Conservation (phyloP, 352 stramenopile genomes). For the Pythium vanterpoolii region DNA sequence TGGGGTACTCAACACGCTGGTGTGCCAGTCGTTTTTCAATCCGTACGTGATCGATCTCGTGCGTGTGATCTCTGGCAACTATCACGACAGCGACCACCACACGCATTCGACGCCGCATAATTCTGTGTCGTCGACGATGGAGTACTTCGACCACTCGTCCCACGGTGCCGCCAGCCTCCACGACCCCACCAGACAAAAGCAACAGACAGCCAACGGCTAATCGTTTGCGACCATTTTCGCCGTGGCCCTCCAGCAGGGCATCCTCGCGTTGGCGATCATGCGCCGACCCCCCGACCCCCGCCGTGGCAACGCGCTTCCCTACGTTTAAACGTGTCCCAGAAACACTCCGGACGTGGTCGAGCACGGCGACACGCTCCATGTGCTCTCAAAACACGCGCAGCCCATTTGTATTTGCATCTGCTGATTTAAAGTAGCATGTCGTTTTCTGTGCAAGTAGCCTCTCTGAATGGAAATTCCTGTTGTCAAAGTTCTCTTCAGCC, state of each 20-base stretch:
- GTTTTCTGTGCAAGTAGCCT: too few relatives aligned
- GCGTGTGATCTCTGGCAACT: slow-evolving; percentile 42
- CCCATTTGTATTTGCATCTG: slow-evolving; percentile 32
- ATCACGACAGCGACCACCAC: slow-evolving; percentile 36
- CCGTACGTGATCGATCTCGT: slow-evolving; percentile 64
- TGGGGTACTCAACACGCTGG: slow-evolving; percentile 52
- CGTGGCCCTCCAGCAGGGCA: slow-evolving; percentile 32
- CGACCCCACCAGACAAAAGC: background rate
- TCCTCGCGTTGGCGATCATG: slow-evolving; percentile 51
- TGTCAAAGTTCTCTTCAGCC: too few relatives aligned
- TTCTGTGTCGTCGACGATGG: slow-evolving; percentile 32
- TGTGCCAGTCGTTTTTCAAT: slow-evolving; percentile 76
- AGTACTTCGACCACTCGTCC: slow-evolving; percentile 24
- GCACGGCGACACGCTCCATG: slow-evolving; percentile 38
- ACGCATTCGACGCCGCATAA: slow-evolving; percentile 24
- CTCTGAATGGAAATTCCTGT: too few relatives aligned
- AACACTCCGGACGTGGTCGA: slow-evolving; percentile 27
- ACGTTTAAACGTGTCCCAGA: slow-evolving; percentile 55
- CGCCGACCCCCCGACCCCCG: slow-evolving; percentile 30
- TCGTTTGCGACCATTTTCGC: slow-evolving; percentile 41
- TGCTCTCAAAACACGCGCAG: slow-evolving; percentile 28
- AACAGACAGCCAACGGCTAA: slow-evolving; percentile 15
- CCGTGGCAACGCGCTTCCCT: slow-evolving; percentile 45
- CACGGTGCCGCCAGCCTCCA: background rate
- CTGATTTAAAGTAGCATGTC: too few relatives aligned